Base-by-base conservation (phyloP, 768 basidiomycete species). In the Gyrodon lividus region DNA sequence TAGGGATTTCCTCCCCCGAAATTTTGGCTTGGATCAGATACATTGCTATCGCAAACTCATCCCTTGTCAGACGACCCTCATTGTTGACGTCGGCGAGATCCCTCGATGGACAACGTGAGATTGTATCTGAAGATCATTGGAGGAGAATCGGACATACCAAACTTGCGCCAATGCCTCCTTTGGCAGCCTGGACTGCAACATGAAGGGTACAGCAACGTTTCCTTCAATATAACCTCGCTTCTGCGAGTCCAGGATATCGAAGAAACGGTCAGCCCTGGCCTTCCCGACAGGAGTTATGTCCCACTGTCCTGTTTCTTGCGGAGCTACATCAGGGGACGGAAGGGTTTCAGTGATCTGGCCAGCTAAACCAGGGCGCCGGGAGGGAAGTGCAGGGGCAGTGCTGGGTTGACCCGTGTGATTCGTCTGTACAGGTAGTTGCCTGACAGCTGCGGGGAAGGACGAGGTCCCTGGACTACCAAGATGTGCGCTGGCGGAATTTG, bases 31-130 rank as follows among this genome's bases (percentile, higher is more conserved):
- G 89, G 60, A 99, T 98, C 34, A 99, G 79, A 70, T 96, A 82
- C 83, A 95, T 83, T 3, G 94, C 97, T 41, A 98, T 86, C 7
- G 97, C 96, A 69, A 99, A 98, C 13, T 92, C 91, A 43, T 98
- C 95, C 46, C 85, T 80, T 3, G 86, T 93, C 43, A 99, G 76
- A 50, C 77, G 80, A 2, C 97, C 97, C 50, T 96, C 88, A 46
- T 87, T 87, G 55, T 87, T 83, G 22, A 98, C 78, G 63, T 98
- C 96, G 26, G 93, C 79, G 17, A 99, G 80, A 68, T 99, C 97
- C 96, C 94, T 98, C 20, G 26, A 53, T 1, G 46, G 0, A 33
- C 39, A 31, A 40, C 7, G 47, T 64, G 41, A 56, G 41, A 22
- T 2, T 9, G 19, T 12, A 39, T 41, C n/a, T 6, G 42, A 40